A percentile compares a stretch with the other conserved stretches of the same genome.
Evolutionary conservation across 306 rosid genomes (phyloP).

Genomic region (Corylus americana): DNA sequence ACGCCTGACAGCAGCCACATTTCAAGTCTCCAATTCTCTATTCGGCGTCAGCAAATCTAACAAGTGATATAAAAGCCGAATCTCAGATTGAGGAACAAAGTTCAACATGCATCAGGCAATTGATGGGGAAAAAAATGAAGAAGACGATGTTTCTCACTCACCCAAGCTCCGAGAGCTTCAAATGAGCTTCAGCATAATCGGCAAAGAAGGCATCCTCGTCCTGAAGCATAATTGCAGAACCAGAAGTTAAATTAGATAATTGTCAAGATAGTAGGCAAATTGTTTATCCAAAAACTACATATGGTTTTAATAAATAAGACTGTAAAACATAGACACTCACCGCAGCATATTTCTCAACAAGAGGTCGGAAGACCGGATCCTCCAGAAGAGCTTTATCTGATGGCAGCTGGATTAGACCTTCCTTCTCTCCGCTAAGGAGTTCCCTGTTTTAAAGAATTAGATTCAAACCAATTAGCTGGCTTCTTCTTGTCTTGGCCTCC

Average conservation of each 20-base stretch:
- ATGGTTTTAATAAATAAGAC: background rate
- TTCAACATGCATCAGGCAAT: background rate
- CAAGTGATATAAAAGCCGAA: background rate
- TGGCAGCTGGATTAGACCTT: slow-evolving; percentile 50
- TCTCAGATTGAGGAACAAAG: background rate
- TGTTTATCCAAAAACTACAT: background rate
- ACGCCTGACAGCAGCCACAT: background rate
- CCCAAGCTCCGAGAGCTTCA: slow-evolving; percentile 61
- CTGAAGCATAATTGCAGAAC: slow-evolving; percentile 24
- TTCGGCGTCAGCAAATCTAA: slow-evolving; percentile 35
- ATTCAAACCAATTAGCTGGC: background rate
- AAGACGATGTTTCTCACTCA: slow-evolving; percentile 22
- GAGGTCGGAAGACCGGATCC: slow-evolving; percentile 59
- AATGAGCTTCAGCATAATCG: slow-evolving; percentile 51
- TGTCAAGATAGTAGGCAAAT: background rate
- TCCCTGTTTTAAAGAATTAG: slow-evolving; percentile 26
- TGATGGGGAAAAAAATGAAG: background rate
- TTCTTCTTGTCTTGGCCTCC: background rate
- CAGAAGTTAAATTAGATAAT: background rate
- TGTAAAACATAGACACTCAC: slow-evolving; percentile 28
- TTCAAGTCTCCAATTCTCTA: background rate
- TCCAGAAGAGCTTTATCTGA: slow-evolving; percentile 61
- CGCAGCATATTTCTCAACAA: slow-evolving; percentile 56
- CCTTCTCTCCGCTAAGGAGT: slow-evolving; percentile 41
- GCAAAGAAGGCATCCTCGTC: slow-evolving; percentile 55